Conservation (phyloP, 331 rosid species). For the Malus hybrid region DNA sequence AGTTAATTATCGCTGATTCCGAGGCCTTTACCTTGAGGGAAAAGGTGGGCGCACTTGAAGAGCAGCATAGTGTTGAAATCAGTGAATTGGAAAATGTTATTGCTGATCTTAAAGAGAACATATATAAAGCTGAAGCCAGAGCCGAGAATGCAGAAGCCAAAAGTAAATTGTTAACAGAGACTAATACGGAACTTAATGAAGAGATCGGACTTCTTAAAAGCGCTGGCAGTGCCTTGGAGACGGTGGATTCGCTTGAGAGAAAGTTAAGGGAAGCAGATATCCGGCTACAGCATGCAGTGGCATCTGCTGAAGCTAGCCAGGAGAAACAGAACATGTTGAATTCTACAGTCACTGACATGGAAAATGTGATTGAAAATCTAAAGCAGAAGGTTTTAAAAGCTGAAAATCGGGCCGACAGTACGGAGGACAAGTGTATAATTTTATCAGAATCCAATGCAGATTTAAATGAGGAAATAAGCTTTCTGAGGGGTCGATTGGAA, state of each 20-base stretch:
- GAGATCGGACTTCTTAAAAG: conserved; percentile 33
- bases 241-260: conserved; percentile 44
- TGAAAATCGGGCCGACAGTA: conserved; percentile 56
- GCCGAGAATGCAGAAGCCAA: conserved; percentile 40
- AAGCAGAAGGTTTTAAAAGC: conserved; percentile 63
- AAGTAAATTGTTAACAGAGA: conserved; percentile 27
- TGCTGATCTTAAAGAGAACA: conserved; percentile 28
- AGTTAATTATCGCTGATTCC: conserved; percentile 26
- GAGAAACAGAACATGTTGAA: conserved; percentile 69
- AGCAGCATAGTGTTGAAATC: conserved; percentile 19
- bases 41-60: conserved; percentile 39
- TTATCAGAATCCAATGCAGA: conserved; percentile 69
- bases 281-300: conserved; percentile 55
- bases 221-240: conserved; percentile 23
- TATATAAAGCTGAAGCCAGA: conserved; percentile 32
- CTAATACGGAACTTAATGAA: conserved; percentile 32
- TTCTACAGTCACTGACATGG: conserved; percentile 61
- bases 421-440: conserved; percentile 64
- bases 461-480: conserved; percentile 54
- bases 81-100: conserved; percentile 31
- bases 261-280: conserved; percentile 48
- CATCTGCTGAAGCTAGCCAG: conserved; percentile 80
- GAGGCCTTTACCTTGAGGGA: conserved; percentile 30
- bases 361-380: conserved; percentile 54
- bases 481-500: conserved; percentile 51